Conservation (phyloP, 805 yeast genomes). For the Lipomyces sp. region DNA sequence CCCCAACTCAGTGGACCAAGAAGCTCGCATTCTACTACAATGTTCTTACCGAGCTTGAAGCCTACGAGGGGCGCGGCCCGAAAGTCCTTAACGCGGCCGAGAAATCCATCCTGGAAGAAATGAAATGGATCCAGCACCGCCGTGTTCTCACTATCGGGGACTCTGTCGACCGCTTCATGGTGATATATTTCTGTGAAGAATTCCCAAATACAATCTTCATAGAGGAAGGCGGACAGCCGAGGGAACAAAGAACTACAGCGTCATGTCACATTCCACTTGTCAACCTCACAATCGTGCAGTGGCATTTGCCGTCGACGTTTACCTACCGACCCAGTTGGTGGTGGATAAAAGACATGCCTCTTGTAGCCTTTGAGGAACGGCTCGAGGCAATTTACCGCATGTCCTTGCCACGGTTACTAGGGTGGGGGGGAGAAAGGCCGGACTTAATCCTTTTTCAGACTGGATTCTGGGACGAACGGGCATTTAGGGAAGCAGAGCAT, state of each 20-base stretch:
- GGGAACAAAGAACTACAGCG: conserved; percentile 18
- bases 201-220: conserved; percentile 2
- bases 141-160: conserved; percentile 31
- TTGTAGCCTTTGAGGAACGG: conserved; percentile 34
- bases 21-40: not conserved
- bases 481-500: conserved; percentile 16
- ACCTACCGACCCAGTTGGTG: conserved; percentile 33
- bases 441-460: conserved; percentile 32
- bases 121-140: conserved; percentile 20
- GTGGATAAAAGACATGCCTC: no score
- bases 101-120: not conserved
- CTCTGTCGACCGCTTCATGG: conserved; percentile 31
- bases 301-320: conserved; percentile 31
- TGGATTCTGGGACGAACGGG: conserved; percentile 36
- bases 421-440: conserved; percentile 14
- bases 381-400: conserved; percentile 19
- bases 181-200: conserved; percentile 22
- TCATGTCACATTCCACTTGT: conserved; percentile 25
- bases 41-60: not conserved
- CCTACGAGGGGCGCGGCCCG: not conserved
- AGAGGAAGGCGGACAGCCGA: conserved; percentile 4
- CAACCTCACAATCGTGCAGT: conserved; percentile 32
- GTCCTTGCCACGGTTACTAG: not conserved
- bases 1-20: conserved; percentile 6
- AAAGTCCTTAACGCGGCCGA: not conserved